Evolutionary conservation across 1,139 yeast species (phyloP), one percentile per base, ranked within the genome.

Genomic region (Zygoascus sp.): DNA sequence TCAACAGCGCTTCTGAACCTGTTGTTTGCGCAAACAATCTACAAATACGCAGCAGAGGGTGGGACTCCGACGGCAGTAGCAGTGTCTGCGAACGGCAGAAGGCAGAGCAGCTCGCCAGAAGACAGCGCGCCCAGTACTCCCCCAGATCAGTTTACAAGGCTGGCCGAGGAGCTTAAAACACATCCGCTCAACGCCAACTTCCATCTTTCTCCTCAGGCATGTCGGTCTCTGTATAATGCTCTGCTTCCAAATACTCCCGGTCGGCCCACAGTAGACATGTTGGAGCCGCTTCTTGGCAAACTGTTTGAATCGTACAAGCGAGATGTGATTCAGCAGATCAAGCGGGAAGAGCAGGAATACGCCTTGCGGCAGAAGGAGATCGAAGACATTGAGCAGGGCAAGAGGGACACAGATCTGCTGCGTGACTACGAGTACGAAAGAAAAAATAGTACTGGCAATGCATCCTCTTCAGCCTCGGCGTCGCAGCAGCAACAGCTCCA

Each of bases 301-400:
- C 55, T 61, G 1, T 61, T 60, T 44, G 63, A 61, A 39, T 56
- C 60, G n/a, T 61, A 59, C 43, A 58, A 59, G 39, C 53, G 56
- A 17, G 64, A 60, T 42, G 52, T 57, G 22, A 52, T 57, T 10
- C 45, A 50, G 10, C 60, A 60, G 42, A 63, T 69, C 30, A 56
- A 57, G 30, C 56, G 60, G 5, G 68, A 65, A 43, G 74, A 69
- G 50, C 54, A 54, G 28, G 59, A 58, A 11, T 68, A 59, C 49
- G 52, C 53, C 13, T 57, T 51, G 20, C 57, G 59, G 40, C 50
- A 62, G 17, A 51, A 56, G 3, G 72, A 69, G 45, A 65, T 69
- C 17, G 62, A 59, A 22, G 57, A 57, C 37, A 65, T 69, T 22
- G 69, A 64, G 37, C 55, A 53, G 44, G 44, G 44, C 9, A 47